A percentile compares a stretch with the other conserved stretches of the same genome.
phyloP scores from a whole-genome alignment of 2,329 filamentous ascomycete species.

The Bipolaris oryzae region DNA sequence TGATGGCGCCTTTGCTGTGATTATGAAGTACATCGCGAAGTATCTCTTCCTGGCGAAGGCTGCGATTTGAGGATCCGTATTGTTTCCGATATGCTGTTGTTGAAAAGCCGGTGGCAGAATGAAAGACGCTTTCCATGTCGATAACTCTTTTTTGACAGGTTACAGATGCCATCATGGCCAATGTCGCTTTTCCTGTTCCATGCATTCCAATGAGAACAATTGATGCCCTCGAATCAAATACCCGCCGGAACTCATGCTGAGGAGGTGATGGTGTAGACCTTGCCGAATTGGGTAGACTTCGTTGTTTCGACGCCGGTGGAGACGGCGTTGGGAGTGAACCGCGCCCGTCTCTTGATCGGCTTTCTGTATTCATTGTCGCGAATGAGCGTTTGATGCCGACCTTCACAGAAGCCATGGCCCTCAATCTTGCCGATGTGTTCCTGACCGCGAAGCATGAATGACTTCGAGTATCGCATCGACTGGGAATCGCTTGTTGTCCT shows the following conservation, averaged over 20 bases:
- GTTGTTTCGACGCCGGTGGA: constrained; percentile 17
- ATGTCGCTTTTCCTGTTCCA: constrained; percentile 76
- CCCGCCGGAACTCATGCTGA: constrained; percentile 36
- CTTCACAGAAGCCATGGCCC: constrained; percentile 33
- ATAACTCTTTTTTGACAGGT: constrained; percentile 71
- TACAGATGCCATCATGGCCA: constrained; percentile 75
- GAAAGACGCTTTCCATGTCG: constrained; percentile 71
- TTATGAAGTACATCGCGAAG: constrained; percentile 65
- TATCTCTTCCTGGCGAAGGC: constrained; percentile 66
- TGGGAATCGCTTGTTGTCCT: constrained; percentile 7
- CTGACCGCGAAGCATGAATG: constrained; percentile 7
- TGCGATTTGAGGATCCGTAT: constrained; percentile 67
- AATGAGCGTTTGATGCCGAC: constrained; percentile 39
- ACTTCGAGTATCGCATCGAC: constrained; percentile 9
- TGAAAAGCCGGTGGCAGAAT: constrained; percentile 65
- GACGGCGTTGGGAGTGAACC: constrained; percentile 18
- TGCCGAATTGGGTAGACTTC: constrained; percentile 20
- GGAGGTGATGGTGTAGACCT: constrained; percentile 32
- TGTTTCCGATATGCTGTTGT: constrained; percentile 67
- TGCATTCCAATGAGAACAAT: constrained; percentile 75
- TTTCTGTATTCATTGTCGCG: constrained; percentile 31
- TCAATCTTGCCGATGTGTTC: constrained; percentile 2
- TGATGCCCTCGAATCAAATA: constrained; percentile 67
- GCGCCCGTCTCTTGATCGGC: constrained; percentile 17
- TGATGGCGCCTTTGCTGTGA: constrained; percentile 65